These are phyloP conservation scores for Penicillium pulvis DNA, from an alignment of 495 filamentous ascomycete species.

Conservation along the genomic window DNA sequence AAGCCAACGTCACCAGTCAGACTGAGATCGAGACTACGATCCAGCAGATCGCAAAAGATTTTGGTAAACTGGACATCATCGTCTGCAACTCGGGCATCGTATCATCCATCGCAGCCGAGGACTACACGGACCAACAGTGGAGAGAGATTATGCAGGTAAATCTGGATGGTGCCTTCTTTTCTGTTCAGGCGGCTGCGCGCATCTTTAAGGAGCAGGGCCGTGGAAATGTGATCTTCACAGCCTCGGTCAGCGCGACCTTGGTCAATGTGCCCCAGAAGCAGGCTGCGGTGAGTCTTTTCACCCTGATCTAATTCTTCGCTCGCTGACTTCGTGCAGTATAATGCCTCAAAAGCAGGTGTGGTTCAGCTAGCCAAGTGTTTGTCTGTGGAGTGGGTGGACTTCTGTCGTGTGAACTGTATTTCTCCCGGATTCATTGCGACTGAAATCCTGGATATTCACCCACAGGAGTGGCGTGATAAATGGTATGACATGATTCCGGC, in stretches of 20 bases:
- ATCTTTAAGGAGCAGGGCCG: constrained; percentile 43
- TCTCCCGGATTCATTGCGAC: constrained; percentile 50
- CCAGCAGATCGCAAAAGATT: constrained; percentile 60
- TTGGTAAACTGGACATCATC: constrained; percentile 73
- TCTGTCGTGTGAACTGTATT: constrained; percentile 45
- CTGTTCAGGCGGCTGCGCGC: constrained; percentile 44
- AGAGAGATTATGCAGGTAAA: constrained; percentile 49
- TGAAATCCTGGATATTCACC: constrained; percentile 30
- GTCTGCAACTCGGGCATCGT: constrained; percentile 75
- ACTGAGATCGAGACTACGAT: constrained; percentile 56
- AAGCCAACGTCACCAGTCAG: constrained; percentile 63
- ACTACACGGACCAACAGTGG: constrained; percentile 37
- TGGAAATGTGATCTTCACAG: constrained; percentile 47
- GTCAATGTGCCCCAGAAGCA: constrained; percentile 52
- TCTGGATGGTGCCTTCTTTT: constrained; percentile 49
- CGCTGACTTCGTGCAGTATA: constrained; percentile 26
- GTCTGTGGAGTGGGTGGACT: constrained; percentile 43
- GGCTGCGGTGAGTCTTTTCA: constrained; percentile 27
- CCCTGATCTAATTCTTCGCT: not conserved
- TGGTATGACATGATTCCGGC: constrained; percentile 35
- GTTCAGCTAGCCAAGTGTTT: constrained; percentile 40
- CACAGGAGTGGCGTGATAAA: constrained; percentile 26
- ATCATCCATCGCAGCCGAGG: constrained; percentile 40
- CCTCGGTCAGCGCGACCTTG: constrained; percentile 42
- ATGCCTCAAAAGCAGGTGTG: constrained; percentile 43